Evolutionary conservation across 257 asterid genomes (phyloP).

Genomic region (Plantago ovata): DNA sequence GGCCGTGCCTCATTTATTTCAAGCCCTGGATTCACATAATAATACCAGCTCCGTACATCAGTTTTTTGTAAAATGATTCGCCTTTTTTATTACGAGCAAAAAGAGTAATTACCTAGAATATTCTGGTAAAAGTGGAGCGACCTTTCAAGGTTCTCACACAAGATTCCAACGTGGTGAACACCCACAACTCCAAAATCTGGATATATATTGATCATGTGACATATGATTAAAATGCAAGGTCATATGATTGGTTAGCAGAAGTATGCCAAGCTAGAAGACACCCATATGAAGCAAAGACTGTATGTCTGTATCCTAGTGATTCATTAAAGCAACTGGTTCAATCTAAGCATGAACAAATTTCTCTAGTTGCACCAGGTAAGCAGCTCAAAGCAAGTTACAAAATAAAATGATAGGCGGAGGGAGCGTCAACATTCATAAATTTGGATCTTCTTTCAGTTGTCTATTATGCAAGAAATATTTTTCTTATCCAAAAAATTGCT

Average conservation of each 20-base stretch:
- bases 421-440: no score
- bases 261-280: constrained; percentile 5
- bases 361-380: no score
- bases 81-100: constrained; percentile 3
- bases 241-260: constrained; percentile 2
- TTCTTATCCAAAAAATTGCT: no score
- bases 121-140: constrained; percentile 84
- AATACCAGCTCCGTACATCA: not conserved
- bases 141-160: constrained; percentile 90
- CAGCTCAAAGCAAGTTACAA: not conserved
- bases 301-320: not conserved
- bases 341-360: not conserved
- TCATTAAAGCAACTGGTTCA: not conserved
- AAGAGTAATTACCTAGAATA: constrained; percentile 54
- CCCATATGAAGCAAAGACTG: not conserved
- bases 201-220: constrained; percentile 13
- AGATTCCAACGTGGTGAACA: constrained; percentile 85
- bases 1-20: constrained; percentile 88
- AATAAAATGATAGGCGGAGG: no score
- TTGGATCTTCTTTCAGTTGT: no score
- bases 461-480: no score
- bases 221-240: not conserved
- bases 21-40: constrained; percentile 48
- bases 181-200: constrained; percentile 86
- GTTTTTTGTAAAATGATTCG: not conserved